Evolutionary conservation across 2,329 filamentous ascomycete species (phyloP).

Genomic region (Alternaria panax): DNA sequence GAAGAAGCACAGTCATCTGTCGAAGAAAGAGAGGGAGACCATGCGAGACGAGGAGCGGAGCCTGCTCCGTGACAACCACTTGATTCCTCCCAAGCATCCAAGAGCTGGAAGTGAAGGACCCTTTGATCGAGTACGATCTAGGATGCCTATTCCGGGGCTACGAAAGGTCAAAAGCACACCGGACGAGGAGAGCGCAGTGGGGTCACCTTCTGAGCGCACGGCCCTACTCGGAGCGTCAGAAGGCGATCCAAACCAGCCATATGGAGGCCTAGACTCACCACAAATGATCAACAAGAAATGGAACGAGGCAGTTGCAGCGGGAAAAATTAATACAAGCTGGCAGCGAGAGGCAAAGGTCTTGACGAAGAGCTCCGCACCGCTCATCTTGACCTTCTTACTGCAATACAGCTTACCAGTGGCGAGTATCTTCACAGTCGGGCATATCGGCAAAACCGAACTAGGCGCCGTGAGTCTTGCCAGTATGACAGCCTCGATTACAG

Average conservation of each 20-base stretch:
- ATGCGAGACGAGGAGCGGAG: slow-evolving; percentile 65
- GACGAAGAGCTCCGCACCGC: slow-evolving; percentile 56
- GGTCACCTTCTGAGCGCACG: slow-evolving; percentile 54
- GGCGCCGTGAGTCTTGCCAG: slow-evolving; percentile 57
- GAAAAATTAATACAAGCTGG: slow-evolving; percentile 89
- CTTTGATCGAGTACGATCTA: slow-evolving; percentile 35
- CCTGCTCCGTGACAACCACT: slow-evolving; percentile 65
- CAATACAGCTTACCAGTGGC: slow-evolving; percentile 58
- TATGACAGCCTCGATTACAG: slow-evolving; percentile 60
- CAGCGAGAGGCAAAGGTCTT: slow-evolving; percentile 86
- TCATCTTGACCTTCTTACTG: slow-evolving; percentile 59
- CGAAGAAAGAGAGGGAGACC: slow-evolving; percentile 61
- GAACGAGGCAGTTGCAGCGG: slow-evolving; percentile 78
- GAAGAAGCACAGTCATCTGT: slow-evolving; percentile 53
- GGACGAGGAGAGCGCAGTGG: slow-evolving; percentile 42
- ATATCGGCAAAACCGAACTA: slow-evolving; percentile 58
- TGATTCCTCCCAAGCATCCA: slow-evolving; percentile 63
- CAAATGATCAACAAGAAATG: slow-evolving; percentile 53
- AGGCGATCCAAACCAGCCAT: slow-evolving; percentile 49
- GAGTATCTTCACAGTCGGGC: slow-evolving; percentile 58
- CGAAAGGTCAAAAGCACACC: slow-evolving; percentile 38
- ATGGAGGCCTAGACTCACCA: slow-evolving; percentile 58
- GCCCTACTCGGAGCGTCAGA: slow-evolving; percentile 54
- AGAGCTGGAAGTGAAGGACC: slow-evolving; percentile 44
- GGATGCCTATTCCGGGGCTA: slow-evolving; percentile 40